These are phyloP conservation scores for Dipodascopsis tothii DNA, from an alignment of 805 yeast species.

Conservation along the genomic window DNA sequence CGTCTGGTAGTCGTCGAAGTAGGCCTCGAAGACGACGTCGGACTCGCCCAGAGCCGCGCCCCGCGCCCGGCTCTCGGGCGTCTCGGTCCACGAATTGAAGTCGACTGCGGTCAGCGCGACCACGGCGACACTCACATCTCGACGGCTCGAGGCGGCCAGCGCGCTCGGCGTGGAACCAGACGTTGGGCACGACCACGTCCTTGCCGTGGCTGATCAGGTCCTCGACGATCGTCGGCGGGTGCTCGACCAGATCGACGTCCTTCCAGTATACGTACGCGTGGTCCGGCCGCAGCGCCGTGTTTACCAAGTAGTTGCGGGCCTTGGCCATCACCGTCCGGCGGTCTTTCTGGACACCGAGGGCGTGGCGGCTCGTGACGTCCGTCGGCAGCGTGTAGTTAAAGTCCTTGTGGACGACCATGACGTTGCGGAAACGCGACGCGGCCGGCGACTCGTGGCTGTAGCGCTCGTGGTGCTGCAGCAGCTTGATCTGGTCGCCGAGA, in stretches of 20 bases:
- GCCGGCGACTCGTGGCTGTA: slow-evolving; percentile 67
- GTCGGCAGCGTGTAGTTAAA: slow-evolving; percentile 72
- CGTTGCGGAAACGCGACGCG: slow-evolving; percentile 78
- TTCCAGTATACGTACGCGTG: slow-evolving; percentile 89
- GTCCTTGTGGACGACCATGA: slow-evolving; percentile 74
- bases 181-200: slow-evolving; percentile 82
- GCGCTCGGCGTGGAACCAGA: slow-evolving; percentile 44
- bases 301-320: slow-evolving; percentile 77
- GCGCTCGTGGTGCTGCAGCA: slow-evolving; percentile 50
- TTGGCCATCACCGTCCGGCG: slow-evolving; percentile 80
- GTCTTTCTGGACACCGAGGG: slow-evolving; percentile 85
- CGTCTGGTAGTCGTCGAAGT: slow-evolving; percentile 88
- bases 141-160: too few species aligned
- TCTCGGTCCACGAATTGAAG: slow-evolving; percentile 90
- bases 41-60: slow-evolving; percentile 65
- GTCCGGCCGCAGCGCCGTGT: slow-evolving; percentile 73
- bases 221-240: slow-evolving; percentile 68
- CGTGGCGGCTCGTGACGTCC: slow-evolving; percentile 78
- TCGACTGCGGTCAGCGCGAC: slow-evolving; percentile 66
- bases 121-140: too few species aligned
- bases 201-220: slow-evolving; percentile 80
- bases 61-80: slow-evolving; percentile 51
- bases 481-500: slow-evolving; percentile 46
- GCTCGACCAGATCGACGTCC: slow-evolving; percentile 82
- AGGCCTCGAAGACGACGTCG: slow-evolving; percentile 94